Base-by-base conservation (phyloP, 495 filamentous ascomycete genomes). In the Penicillium coprophilum region DNA sequence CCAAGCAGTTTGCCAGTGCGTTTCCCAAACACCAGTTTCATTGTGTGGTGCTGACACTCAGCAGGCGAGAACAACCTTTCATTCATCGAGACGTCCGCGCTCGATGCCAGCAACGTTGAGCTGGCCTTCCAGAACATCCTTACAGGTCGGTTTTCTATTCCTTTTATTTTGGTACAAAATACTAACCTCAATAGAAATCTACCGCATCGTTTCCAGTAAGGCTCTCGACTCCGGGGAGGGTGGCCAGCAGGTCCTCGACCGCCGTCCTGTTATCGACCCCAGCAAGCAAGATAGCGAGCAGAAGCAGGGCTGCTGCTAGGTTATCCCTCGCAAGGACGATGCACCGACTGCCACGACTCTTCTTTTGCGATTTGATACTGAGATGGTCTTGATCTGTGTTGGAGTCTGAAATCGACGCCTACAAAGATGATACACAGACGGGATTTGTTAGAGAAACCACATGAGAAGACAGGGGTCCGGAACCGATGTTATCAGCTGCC, bases 81-180 rank as follows among this genome's bases (percentile, higher is more conserved):
- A 38, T 68, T 99, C 72, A 99, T 99, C 76, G 95, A 99, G 80
- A 99, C 95, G 13, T 99, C 95, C 43, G 95, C 95, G 43, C 86
- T 99, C 59, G 95, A 99, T 69, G 95, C 95, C 60, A 97, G 90
- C 80, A 99, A 99, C 70, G 95, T 99, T 57, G 95, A 99, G 80
- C 87, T 99, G 68, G 94, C 95, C 52, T 99, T 99, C 84, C 94
- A 97, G 75, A 97, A 97, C 72, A 97, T 97, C 70, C 82, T 99
- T 69, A 97, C 95, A 72, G 95, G 94, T 96, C 80, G 45, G 84
- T 73, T 23, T 6, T n/a, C 13, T 2, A 8, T 20, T 8, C 11
- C 17, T 40, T 28, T 1, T 52, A 9, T 24, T 30, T 55, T 40
- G 12, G 43, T 24, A 41, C 32, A 46, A 27, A 24, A 27, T 41